phyloP scores from a whole-genome alignment of 2,329 filamentous ascomycete species.

The Penicillium brasilianum region DNA sequence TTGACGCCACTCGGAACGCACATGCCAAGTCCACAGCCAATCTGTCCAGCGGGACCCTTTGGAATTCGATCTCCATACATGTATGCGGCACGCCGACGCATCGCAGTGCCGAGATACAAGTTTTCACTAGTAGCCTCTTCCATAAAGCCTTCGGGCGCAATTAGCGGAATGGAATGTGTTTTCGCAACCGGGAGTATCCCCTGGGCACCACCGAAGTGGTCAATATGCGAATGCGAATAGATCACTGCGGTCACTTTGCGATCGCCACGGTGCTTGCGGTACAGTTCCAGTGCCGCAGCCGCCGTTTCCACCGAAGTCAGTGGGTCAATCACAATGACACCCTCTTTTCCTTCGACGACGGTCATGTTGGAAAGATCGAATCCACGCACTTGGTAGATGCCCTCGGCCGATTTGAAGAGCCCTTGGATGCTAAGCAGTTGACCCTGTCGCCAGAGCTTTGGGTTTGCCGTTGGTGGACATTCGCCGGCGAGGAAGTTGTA shows the following conservation, averaged over 20 bases:
- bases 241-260: conserved; percentile 42
- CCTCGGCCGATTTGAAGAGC: conserved; percentile 41
- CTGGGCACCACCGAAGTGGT: conserved; percentile 45
- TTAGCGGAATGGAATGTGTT: conserved; percentile 6
- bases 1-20: conserved; percentile 30
- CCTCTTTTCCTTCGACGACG: conserved; percentile 42
- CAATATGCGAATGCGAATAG: conserved; percentile 51
- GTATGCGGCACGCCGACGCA: conserved; percentile 45
- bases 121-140: conserved; percentile 48
- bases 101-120: conserved; percentile 46
- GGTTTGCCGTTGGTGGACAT: conserved; percentile 36
- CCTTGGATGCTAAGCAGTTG: conserved; percentile 41
- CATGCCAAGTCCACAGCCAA: conserved; percentile 45
- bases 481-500: conserved; percentile 38
- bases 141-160: conserved; percentile 48
- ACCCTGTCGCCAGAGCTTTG: conserved; percentile 44
- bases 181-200: conserved; percentile 1
- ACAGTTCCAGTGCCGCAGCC: conserved; percentile 41
- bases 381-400: conserved; percentile 50
- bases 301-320: conserved; percentile 46
- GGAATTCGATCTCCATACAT: conserved; percentile 48
- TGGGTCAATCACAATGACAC: conserved; percentile 49
- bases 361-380: conserved; percentile 52
- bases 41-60: conserved; percentile 38
- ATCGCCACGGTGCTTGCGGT: conserved; percentile 30